Evolutionary conservation across 2,329 filamentous ascomycete species (phyloP).

Genomic region (Sphaceloma murrayae): DNA sequence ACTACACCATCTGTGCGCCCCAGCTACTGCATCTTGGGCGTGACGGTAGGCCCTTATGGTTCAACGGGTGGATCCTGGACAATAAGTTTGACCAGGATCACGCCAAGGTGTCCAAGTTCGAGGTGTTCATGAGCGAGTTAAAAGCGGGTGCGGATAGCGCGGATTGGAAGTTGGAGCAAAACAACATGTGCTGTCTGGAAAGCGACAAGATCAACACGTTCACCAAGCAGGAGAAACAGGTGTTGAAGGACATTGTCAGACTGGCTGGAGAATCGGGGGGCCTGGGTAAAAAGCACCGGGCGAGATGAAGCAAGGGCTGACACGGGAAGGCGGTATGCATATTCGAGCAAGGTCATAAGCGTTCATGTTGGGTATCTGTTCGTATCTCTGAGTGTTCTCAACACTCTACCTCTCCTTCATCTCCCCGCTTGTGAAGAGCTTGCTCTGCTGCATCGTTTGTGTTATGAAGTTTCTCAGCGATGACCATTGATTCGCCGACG

Average conservation of each 20-base stretch:
- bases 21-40: slow-evolving; percentile 39
- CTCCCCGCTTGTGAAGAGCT: slow-evolving; percentile 49
- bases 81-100: slow-evolving; percentile 34
- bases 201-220: slow-evolving; percentile 25
- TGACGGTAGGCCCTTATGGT: slow-evolving; percentile 37
- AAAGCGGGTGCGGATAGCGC: slow-evolving; percentile 22
- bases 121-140: slow-evolving; percentile 29
- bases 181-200: slow-evolving; percentile 32
- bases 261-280: slow-evolving; percentile 20
- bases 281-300: slow-evolving; percentile 8
- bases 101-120: slow-evolving; percentile 31
- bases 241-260: slow-evolving; percentile 28
- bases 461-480: slow-evolving; percentile 76
- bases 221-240: slow-evolving; percentile 22
- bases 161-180: slow-evolving; percentile 29
- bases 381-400: too few relatives aligned
- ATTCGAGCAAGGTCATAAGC: slow-evolving; percentile 1
- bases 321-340: not conserved
- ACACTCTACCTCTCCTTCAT: not conserved
- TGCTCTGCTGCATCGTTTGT: slow-evolving; percentile 79
- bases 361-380: slow-evolving; percentile 13
- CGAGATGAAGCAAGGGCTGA: not conserved
- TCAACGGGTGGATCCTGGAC: slow-evolving; percentile 38
- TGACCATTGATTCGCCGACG: slow-evolving; percentile 58
- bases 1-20: slow-evolving; percentile 34